These are phyloP conservation scores for Ilex aquifolium DNA, from an alignment of 257 asterid species.

Conservation along the genomic window DNA sequence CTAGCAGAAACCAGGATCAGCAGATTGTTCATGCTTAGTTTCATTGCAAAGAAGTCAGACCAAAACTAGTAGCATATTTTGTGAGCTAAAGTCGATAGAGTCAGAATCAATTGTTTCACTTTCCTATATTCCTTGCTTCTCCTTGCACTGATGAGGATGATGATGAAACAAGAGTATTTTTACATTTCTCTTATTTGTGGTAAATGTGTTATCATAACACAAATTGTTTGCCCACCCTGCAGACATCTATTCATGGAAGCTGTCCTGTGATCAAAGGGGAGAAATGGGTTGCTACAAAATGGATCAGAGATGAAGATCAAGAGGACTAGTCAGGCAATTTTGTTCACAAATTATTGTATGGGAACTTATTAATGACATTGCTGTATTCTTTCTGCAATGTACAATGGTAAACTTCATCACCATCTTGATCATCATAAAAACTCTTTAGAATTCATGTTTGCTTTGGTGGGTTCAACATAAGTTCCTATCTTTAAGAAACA, in stretches of 20 bases:
- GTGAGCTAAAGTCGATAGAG: not conserved
- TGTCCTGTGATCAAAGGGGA: not conserved
- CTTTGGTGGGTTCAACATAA: too few species aligned
- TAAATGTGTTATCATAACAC: not conserved
- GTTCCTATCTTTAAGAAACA: too few species aligned
- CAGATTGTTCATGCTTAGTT: too few species aligned
- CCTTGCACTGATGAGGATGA: not conserved
- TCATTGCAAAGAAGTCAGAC: too few species aligned
- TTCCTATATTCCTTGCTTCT: not conserved
- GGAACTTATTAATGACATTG: too few species aligned
- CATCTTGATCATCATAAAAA: too few species aligned
- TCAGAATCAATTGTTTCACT: not conserved
- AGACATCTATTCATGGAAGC: conserved; percentile 1
- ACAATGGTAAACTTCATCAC: too few species aligned
- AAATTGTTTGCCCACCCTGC: not conserved
- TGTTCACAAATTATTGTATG: too few species aligned
- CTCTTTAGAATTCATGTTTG: too few species aligned
- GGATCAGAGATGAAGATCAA: not conserved
- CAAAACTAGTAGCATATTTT: not conserved
- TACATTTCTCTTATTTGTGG: not conserved
- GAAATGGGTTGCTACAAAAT: conserved; percentile 1
- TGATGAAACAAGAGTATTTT: not conserved
- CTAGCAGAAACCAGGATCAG: too few species aligned
- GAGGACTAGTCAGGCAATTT: not conserved
- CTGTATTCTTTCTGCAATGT: too few species aligned